Evolutionary conservation across 2,329 filamentous ascomycete species (phyloP).

Genomic region (Penicillium brasilianum): DNA sequence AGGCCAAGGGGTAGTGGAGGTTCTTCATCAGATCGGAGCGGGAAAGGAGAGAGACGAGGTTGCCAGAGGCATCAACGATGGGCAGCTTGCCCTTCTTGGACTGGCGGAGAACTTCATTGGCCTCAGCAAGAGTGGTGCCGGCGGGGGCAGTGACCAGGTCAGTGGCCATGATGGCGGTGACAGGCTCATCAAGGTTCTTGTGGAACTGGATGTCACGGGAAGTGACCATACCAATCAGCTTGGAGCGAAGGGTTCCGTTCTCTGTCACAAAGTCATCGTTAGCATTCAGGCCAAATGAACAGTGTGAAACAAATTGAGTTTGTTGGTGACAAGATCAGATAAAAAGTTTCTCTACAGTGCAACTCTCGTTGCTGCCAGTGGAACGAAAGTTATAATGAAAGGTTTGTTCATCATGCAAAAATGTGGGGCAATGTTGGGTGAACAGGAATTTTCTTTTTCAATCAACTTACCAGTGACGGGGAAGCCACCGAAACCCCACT

Average conservation of each 20-base stretch:
- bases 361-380: constrained; percentile 86
- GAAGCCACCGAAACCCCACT: constrained; percentile 98
- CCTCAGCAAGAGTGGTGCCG: constrained; percentile 83
- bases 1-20: constrained; percentile 92
- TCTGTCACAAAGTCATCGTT: constrained; percentile 61
- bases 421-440: constrained; percentile 23
- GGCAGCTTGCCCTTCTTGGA: constrained; percentile 99
- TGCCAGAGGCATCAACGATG: constrained; percentile 81
- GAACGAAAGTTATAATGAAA: constrained; percentile 99
- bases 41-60: constrained; percentile 89
- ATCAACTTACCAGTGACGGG: constrained; percentile 88
- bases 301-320: constrained; percentile 12
- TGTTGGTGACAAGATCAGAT: constrained; percentile 50
- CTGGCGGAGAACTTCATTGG: constrained; percentile 88
- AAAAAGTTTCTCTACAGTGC: constrained; percentile 77
- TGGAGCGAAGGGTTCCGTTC: constrained; percentile 88
- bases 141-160: constrained; percentile 86
- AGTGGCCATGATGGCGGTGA: constrained; percentile 92
- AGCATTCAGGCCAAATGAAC: constrained; percentile 20
- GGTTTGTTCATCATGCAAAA: constrained; percentile 71
- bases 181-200: constrained; percentile 70
- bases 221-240: constrained; percentile 95
- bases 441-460: constrained; percentile 26
- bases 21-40: constrained; percentile 99
- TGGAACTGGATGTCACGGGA: constrained; percentile 99